phyloP scores from a whole-genome alignment of 2,329 filamentous ascomycete genomes.

The Scytalidium lignicola region DNA sequence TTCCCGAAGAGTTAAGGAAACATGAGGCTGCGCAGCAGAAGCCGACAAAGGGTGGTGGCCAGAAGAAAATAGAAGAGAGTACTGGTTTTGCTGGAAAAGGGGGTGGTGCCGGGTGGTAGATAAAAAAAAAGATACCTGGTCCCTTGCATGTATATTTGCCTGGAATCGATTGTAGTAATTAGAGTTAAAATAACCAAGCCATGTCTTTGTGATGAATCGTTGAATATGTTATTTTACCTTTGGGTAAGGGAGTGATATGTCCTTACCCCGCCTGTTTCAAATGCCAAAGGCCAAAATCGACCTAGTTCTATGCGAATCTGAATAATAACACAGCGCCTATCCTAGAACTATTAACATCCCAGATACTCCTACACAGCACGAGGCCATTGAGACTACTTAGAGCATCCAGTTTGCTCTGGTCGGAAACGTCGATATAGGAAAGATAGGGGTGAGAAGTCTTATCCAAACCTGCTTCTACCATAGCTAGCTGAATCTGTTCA shows the following conservation, averaged over 20 bases:
- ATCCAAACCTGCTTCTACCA: not conserved
- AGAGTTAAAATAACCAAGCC: not conserved
- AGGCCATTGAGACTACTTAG: constrained; percentile 15
- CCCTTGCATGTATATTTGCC: not conserved
- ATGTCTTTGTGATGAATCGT: not conserved
- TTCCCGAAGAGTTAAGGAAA: constrained; percentile 85
- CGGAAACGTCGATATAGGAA: constrained; percentile 10
- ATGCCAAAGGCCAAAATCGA: too few relatives aligned
- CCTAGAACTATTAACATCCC: constrained; percentile 32
- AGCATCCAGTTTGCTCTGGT: not conserved
- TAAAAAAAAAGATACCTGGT: not conserved
- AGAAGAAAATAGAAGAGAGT: constrained; percentile 42
- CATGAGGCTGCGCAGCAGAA: constrained; percentile 91
- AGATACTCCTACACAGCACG: constrained; percentile 39
- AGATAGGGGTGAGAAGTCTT: constrained; percentile 11
- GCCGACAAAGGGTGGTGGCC: constrained; percentile 42
- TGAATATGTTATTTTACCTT: too few relatives aligned
- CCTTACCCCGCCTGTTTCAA: too few relatives aligned
- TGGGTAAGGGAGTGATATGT: too few relatives aligned
- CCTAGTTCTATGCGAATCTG: not conserved
- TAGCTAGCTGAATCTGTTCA: constrained; percentile 1
- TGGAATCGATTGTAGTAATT: not conserved
- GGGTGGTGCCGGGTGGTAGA: constrained; percentile 13
- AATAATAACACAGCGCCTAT: constrained; percentile 21
- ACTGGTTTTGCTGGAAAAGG: constrained; percentile 32